Conservation (phyloP, 345 rosid species). For the Euphorbia pulcherrima region DNA sequence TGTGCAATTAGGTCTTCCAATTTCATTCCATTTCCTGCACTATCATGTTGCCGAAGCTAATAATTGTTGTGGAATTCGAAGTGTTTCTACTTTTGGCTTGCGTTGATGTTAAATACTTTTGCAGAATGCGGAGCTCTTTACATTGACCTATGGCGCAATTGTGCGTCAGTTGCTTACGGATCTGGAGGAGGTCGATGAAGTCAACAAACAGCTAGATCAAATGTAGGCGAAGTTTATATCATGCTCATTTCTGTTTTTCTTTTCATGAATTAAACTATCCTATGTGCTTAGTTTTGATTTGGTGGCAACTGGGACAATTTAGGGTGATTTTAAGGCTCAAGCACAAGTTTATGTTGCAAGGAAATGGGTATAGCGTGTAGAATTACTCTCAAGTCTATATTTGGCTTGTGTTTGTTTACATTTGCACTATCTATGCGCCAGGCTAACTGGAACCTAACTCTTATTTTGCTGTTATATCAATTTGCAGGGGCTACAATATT, state of each 20-base stretch:
- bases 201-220: conserved; percentile 95
- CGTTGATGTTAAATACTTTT: conserved; percentile 19
- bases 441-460: background rate
- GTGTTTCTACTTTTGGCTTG: conserved; percentile 7
- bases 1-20: background rate
- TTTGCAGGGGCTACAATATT: conserved; percentile 83
- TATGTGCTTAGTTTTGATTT: background rate
- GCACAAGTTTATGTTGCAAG: background rate
- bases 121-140: conserved; percentile 90
- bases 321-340: background rate
- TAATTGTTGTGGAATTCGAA: background rate
- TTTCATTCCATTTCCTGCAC: background rate
- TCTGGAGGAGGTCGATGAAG: conserved; percentile 91
- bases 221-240: conserved; percentile 43
- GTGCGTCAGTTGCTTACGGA: conserved; percentile 92
- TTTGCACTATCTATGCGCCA: background rate
- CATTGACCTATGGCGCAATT: conserved; percentile 83
- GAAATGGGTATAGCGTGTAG: background rate
- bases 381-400: too few relatives aligned
- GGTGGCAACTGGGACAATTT: background rate
- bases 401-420: background rate
- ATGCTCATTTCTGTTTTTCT: background rate
- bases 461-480: conserved; percentile 3
- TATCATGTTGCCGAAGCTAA: background rate
- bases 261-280: background rate